Evolutionary conservation across 1,284 basidiomycete species (phyloP).

Genomic region (Grifola frondosa): DNA sequence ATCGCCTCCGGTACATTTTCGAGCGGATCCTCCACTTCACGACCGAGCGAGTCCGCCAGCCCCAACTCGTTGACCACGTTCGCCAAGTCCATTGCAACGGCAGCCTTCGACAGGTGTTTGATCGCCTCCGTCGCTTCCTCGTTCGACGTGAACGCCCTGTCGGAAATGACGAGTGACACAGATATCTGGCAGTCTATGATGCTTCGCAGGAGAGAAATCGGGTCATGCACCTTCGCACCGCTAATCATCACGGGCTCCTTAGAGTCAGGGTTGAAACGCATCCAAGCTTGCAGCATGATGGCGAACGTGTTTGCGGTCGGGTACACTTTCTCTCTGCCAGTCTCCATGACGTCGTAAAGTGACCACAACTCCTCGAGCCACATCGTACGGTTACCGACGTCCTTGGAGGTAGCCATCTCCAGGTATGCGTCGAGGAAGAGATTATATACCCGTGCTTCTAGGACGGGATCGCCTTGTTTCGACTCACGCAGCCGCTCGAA

Average conservation of each 20-base stretch:
- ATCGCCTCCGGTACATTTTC: conserved; percentile 55
- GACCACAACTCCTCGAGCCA: conserved; percentile 64
- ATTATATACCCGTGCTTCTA: conserved; percentile 48
- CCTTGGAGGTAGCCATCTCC: conserved; percentile 51
- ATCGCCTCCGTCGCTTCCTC: conserved; percentile 58
- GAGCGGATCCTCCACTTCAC: conserved; percentile 42
- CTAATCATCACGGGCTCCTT: conserved; percentile 15
- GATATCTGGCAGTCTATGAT: conserved; percentile 53
- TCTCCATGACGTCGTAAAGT: conserved; percentile 58
- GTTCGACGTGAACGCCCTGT: conserved; percentile 53
- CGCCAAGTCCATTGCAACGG: conserved; percentile 53
- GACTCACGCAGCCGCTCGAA: conserved; percentile 58
- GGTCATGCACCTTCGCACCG: conserved; percentile 27
- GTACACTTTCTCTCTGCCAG: conserved; percentile 43
- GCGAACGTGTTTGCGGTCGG: conserved; percentile 67
- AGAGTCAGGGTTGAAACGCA: conserved; percentile 44
- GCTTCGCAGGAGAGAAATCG: conserved; percentile 43
- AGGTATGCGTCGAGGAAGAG: conserved; percentile 63
- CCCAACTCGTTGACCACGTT: conserved; percentile 57
- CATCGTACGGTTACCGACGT: conserved; percentile 37
- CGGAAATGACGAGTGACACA: conserved; percentile 52
- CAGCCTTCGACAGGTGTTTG: conserved; percentile 55
- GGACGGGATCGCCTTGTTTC: conserved; percentile 30
- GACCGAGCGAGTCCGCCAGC: conserved; percentile 48
- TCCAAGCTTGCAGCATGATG: conserved; percentile 58